These are phyloP conservation scores for Agapanthus africanus DNA, from an alignment of 106 monocot species.

Conservation along the genomic window DNA sequence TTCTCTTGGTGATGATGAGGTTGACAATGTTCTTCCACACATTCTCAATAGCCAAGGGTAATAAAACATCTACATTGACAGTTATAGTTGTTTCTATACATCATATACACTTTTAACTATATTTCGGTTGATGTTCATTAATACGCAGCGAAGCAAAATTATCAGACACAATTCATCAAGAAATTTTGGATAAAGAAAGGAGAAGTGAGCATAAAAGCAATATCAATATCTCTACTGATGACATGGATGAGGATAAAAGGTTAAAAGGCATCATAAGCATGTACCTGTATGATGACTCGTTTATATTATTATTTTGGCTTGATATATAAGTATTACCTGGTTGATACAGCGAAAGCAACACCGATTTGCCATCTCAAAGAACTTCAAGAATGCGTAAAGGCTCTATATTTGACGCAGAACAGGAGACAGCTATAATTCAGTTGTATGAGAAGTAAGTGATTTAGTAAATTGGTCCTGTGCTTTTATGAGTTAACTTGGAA, in stretches of 20 bases:
- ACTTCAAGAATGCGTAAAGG: slow-evolving; percentile 25
- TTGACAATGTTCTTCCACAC: slow-evolving; percentile 39
- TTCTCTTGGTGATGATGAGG: slow-evolving; percentile 97
- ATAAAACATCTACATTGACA: background rate
- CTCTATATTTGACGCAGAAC: slow-evolving; percentile 39
- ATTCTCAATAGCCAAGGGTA: slow-evolving; percentile 25
- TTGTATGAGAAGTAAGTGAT: slow-evolving; percentile 60
- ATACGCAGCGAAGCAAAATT: slow-evolving; percentile 14
- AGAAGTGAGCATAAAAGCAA: slow-evolving; percentile 14
- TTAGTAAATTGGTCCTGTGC: background rate
- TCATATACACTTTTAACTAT: background rate
- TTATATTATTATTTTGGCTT: slow-evolving; percentile 3
- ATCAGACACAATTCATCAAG: slow-evolving; percentile 13
- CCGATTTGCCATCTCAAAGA: slow-evolving; percentile 14
- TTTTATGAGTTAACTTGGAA: background rate
- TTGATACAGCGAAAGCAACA: slow-evolving; percentile 22
- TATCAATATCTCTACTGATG: slow-evolving; percentile 11
- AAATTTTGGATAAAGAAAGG: slow-evolving; percentile 8
- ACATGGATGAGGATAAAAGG: slow-evolving; percentile 20
- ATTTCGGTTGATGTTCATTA: background rate
- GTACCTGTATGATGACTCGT: background rate
- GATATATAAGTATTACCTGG: slow-evolving; percentile 1
- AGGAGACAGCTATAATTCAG: slow-evolving; percentile 33
- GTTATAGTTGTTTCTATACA: background rate
- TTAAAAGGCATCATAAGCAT: slow-evolving; percentile 10